Percentiles rank a stretch among this genome's conserved stretches.
These are phyloP conservation scores for Globisporangium cystogenes DNA, from an alignment of 352 stramenopile genomes.

Conservation along the genomic window DNA sequence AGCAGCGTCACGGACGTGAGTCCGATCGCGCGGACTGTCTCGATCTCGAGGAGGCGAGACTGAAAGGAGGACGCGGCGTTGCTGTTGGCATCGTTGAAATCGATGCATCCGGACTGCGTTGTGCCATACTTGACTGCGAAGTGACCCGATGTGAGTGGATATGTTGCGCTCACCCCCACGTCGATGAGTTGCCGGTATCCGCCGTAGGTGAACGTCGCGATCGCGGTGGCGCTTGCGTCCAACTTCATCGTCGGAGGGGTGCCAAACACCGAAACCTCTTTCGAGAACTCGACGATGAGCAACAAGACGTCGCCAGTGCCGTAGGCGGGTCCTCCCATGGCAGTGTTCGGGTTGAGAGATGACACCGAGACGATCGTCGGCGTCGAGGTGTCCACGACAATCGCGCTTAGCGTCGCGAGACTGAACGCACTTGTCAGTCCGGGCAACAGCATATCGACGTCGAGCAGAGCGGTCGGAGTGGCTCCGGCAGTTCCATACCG, in stretches of 20 bases:
- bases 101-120: slow-evolving; percentile 37
- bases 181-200: slow-evolving; percentile 64
- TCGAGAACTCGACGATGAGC: slow-evolving; percentile 58
- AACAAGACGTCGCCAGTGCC: slow-evolving; percentile 67
- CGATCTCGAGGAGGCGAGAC: slow-evolving; percentile 35
- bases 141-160: slow-evolving; percentile 49
- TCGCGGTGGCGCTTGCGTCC: slow-evolving; percentile 32
- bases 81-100: slow-evolving; percentile 42
- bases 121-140: slow-evolving; percentile 48
- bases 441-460: slow-evolving; percentile 38
- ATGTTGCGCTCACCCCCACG: slow-evolving; percentile 47
- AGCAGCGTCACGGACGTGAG: slow-evolving; percentile 39
- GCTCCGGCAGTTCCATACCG: slow-evolving; percentile 1
- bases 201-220: slow-evolving; percentile 38
- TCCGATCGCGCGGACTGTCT: slow-evolving; percentile 37
- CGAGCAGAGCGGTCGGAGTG: slow-evolving; percentile 6
- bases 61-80: slow-evolving; percentile 32
- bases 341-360: slow-evolving; percentile 31
- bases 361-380: slow-evolving; percentile 39
- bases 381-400: slow-evolving; percentile 36
- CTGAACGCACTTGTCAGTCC: slow-evolving; percentile 15
- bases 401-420: slow-evolving; percentile 19
- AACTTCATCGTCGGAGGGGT: slow-evolving; percentile 29
- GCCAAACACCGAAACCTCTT: slow-evolving; percentile 40
- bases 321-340: slow-evolving; percentile 29